A percentile compares a stretch with the other conserved stretches of the same genome.
Evolutionary conservation across 2,329 filamentous ascomycete species (phyloP).

Genomic region (Colletotrichum aenigma): DNA sequence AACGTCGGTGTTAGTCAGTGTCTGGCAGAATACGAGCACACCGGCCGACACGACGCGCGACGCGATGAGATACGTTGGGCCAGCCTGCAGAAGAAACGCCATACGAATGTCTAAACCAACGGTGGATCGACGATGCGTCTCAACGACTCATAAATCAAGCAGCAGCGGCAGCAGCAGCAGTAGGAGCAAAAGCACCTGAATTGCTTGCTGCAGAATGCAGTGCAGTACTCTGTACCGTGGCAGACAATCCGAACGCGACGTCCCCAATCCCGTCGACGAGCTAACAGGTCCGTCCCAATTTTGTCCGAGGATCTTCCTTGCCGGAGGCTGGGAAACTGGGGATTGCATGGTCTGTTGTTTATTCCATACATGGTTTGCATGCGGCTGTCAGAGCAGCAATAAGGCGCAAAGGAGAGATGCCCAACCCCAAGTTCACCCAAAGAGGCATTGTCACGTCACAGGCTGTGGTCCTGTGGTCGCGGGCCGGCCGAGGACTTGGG

Average conservation of each 20-base stretch:
- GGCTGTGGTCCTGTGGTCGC: not conserved
- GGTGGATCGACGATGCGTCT: not conserved
- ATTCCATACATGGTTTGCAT: not conserved
- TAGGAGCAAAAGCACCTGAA: not conserved
- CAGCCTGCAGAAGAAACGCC: not conserved
- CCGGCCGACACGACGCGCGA: not conserved
- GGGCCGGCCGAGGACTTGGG: not conserved
- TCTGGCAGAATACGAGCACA: not conserved
- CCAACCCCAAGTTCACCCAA: not conserved
- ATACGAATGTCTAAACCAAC: not conserved
- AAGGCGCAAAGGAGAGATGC: not conserved
- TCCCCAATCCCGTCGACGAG: not conserved
- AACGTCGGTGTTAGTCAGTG: not conserved
- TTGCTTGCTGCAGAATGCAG: not conserved
- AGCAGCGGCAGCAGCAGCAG: not conserved
- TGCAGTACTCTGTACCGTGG: not conserved
- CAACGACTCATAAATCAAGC: not conserved
- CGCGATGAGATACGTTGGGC: not conserved
- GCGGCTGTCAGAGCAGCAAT: not conserved
- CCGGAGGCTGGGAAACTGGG: not conserved
- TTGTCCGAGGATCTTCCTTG: constrained; percentile 3
- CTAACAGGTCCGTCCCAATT: not conserved
- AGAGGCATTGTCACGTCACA: not conserved
- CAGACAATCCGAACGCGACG: not conserved
- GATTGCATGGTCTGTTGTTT: constrained; percentile 3